Conservation (phyloP, 1,139 yeast genomes). For the Debaryomyces udenii region DNA sequence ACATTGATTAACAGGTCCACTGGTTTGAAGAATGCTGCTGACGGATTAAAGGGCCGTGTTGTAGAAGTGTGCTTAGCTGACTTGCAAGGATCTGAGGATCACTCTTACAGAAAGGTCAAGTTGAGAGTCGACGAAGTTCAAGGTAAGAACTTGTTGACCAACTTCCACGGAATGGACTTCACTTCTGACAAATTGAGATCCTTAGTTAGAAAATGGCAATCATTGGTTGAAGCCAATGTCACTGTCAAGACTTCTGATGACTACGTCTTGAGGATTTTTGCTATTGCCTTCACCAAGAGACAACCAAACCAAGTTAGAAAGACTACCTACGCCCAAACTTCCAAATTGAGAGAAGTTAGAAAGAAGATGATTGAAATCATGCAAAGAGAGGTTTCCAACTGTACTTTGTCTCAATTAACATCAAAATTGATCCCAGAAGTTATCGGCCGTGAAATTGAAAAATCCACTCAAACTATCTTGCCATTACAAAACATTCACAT, state of each 20-base stretch:
- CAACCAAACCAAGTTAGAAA: constrained; percentile 54
- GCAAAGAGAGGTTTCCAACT: constrained; percentile 56
- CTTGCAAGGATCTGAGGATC: constrained; percentile 56
- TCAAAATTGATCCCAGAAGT: constrained; percentile 57
- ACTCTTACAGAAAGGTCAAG: constrained; percentile 54
- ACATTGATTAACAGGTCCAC: constrained; percentile 55
- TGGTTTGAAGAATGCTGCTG: constrained; percentile 56
- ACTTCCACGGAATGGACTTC: constrained; percentile 56
- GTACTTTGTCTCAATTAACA: constrained; percentile 53
- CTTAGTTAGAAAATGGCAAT: constrained; percentile 57
- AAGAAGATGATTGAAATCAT: constrained; percentile 54
- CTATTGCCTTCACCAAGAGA: constrained; percentile 58
- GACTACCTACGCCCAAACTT: constrained; percentile 55
- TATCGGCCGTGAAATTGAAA: constrained; percentile 56
- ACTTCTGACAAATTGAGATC: constrained; percentile 55
- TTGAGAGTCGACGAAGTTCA: constrained; percentile 58
- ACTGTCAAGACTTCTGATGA: constrained; percentile 56
- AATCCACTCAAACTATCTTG: constrained; percentile 53
- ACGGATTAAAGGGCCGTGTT: constrained; percentile 56
- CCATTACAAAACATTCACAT: constrained; percentile 57
- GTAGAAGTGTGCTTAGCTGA: constrained; percentile 54
- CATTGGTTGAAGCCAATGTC: constrained; percentile 55
- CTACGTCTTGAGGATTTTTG: constrained; percentile 52
- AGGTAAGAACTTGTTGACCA: constrained; percentile 57
- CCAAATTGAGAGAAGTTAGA: constrained; percentile 55